Conservation (phyloP, 495 filamentous ascomycete genomes). For the Podospora didyma region DNA sequence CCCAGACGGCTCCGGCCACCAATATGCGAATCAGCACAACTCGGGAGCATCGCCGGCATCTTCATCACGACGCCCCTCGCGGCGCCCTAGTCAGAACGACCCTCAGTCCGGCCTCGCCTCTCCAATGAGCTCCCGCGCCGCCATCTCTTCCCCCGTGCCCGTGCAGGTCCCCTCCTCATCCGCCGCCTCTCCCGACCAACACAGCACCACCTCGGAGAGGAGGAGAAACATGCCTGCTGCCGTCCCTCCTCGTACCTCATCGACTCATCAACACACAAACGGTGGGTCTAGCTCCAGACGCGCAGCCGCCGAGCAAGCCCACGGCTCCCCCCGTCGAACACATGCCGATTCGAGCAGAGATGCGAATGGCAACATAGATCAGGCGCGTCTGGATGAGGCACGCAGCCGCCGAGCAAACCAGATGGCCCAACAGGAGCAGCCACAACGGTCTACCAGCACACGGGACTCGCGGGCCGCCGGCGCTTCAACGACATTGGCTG, state of each 20-base stretch:
- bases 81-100: constrained; percentile 52
- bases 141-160: constrained; percentile 44
- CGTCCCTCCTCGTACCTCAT: constrained; percentile 62
- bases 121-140: constrained; percentile 44
- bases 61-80: constrained; percentile 44
- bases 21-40: constrained; percentile 37
- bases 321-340: constrained; percentile 34
- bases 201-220: constrained; percentile 34
- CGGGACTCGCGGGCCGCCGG: constrained; percentile 47
- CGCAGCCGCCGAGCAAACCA: constrained; percentile 48
- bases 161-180: constrained; percentile 23
- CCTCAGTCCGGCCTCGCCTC: constrained; percentile 37
- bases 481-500: constrained; percentile 34
- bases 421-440: constrained; percentile 29
- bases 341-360: constrained; percentile 35
- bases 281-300: constrained; percentile 40
- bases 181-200: constrained; percentile 33
- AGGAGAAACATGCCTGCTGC: constrained; percentile 44
- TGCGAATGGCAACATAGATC: constrained; percentile 25
- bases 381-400: constrained; percentile 36
- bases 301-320: constrained; percentile 39
- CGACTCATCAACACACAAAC: constrained; percentile 44
- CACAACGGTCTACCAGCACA: constrained; percentile 44
- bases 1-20: constrained; percentile 35
- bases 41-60: constrained; percentile 33